Evolutionary conservation across 2,329 filamentous ascomycete species (phyloP), one percentile per base, ranked within the genome.

Genomic region (Leptographium galeiforme): DNA sequence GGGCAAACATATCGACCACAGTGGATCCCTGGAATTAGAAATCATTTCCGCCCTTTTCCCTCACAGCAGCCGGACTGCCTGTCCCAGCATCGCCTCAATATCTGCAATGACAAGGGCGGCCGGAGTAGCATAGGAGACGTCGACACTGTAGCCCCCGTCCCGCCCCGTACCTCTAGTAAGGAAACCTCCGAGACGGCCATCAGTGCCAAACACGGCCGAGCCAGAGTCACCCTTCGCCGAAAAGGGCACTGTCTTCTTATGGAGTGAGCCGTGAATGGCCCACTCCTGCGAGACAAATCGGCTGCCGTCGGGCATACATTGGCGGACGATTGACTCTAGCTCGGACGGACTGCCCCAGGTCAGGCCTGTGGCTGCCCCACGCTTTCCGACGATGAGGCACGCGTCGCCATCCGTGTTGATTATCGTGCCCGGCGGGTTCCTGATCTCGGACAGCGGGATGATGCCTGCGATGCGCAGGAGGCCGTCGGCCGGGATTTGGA

Each of bases 41-140:
- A 25, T 5, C 25, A 25, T 36, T 4, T 36, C 8, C 34, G 4
- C 8, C 34, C 33, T 11, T 11, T 36, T 36, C 34, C 34, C 34
- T 36, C 6, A 44, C 41, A 44, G 11, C 10, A 44, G 41, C 10
- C 18, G n/a, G 25, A 46, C 30, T 18, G 13, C 14, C 25, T n/a
- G 30, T 11, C 16, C 63, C 63, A 45, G 57, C 60, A 1, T 11
- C 33, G 18, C 7, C 38, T 41, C 48, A 13, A 50, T 41, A 8
- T 41, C 48, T 8, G 48, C 48, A 4, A 50, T 8, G 1, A 41
- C 48, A 32, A 50, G 25, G 10, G 11, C 48, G 11, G 48, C 48
- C 6, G 48, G 48, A 13, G 47, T 39, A 7, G 47, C 47, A 16
- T 49, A 49, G 2, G 47, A 25, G 18, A 49, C 39, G 34, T 49